Percentiles rank a stretch among this genome's conserved stretches.
These are phyloP conservation scores for Trichoderma polysporum DNA, from an alignment of 2,329 filamentous ascomycete species.

Conservation along the genomic window DNA sequence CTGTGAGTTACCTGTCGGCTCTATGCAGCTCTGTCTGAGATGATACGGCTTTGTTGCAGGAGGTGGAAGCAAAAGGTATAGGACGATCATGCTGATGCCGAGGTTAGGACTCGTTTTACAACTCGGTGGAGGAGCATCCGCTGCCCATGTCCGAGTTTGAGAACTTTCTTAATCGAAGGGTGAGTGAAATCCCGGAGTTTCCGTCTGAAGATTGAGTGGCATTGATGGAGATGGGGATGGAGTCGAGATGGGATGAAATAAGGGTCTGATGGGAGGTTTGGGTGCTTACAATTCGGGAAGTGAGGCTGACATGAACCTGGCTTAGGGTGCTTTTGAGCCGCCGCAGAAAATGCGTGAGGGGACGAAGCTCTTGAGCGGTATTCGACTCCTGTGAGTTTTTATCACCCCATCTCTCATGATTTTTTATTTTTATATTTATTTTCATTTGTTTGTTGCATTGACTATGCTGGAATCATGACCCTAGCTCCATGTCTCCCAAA, in stretches of 20 bases:
- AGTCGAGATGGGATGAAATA: not conserved
- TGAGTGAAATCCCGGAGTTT: conserved; percentile 33
- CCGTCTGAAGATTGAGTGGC: not conserved
- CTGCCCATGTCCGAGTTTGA: conserved; percentile 56
- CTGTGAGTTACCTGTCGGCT: conserved; percentile 40
- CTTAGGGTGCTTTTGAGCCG: conserved; percentile 55
- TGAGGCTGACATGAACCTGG: not conserved
- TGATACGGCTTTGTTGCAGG: not conserved
- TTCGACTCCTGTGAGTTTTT: conserved; percentile 54
- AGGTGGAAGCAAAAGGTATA: not conserved
- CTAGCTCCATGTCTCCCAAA: not conserved
- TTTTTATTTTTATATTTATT: not conserved
- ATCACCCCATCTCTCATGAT: not conserved
- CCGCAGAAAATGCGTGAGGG: conserved; percentile 42
- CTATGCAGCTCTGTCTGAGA: not conserved
- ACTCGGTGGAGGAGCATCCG: conserved; percentile 52
- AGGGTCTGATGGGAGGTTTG: not conserved
- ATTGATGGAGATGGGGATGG: not conserved
- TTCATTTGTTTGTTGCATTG: not conserved
- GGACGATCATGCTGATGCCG: not conserved
- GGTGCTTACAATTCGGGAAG: not conserved
- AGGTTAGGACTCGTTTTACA: conserved; percentile 48
- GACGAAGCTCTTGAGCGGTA: conserved; percentile 48
- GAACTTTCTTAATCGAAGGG: conserved; percentile 53
- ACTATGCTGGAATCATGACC: not conserved